A percentile compares a stretch with the other conserved stretches of the same genome.
These are phyloP conservation scores for Neohortaea acidophila DNA, from an alignment of 495 filamentous ascomycete species.

Conservation along the genomic window DNA sequence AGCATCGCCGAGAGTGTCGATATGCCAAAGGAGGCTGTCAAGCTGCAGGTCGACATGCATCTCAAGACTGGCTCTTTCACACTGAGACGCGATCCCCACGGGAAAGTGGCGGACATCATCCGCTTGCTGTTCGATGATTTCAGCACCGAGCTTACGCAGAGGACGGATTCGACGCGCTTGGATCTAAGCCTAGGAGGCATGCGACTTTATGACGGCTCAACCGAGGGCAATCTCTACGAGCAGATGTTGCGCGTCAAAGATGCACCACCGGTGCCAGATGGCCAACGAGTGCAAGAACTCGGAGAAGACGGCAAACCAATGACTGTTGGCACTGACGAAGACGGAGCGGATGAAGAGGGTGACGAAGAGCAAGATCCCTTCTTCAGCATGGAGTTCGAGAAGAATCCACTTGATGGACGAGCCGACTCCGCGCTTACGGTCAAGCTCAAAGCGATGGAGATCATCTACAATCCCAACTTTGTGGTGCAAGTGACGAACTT, in stretches of 20 bases:
- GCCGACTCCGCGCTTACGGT: slow-evolving; percentile 80
- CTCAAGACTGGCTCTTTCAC: slow-evolving; percentile 90
- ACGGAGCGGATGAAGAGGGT: slow-evolving; percentile 26
- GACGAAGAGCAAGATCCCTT: slow-evolving; percentile 51
- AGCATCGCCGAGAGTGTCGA: slow-evolving; percentile 75
- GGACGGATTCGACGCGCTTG: slow-evolving; percentile 75
- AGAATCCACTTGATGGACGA: slow-evolving; percentile 83
- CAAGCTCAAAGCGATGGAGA: slow-evolving; percentile 87
- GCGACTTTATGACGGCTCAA: slow-evolving; percentile 90
- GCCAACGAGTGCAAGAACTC: slow-evolving; percentile 46
- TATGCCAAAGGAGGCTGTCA: slow-evolving; percentile 74
- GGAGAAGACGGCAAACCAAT: slow-evolving; percentile 20
- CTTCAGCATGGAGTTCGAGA: slow-evolving; percentile 82
- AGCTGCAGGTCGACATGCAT: slow-evolving; percentile 78
- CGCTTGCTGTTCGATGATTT: slow-evolving; percentile 89
- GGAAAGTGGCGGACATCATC: slow-evolving; percentile 59
- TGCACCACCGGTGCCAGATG: slow-evolving; percentile 39
- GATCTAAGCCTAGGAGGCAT: slow-evolving; percentile 83
- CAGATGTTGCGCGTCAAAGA: slow-evolving; percentile 95
- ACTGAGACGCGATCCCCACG: slow-evolving; percentile 73
- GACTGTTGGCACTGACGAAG: slow-evolving; percentile 21
- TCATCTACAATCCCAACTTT: slow-evolving; percentile 91
- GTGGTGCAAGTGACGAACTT: slow-evolving; percentile 79
- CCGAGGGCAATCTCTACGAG: slow-evolving; percentile 70
- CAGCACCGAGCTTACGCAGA: slow-evolving; percentile 68